Evolutionary conservation across 768 basidiomycete species (phyloP), one percentile per base, ranked within the genome.

Genomic region (Amanita thiersii): DNA sequence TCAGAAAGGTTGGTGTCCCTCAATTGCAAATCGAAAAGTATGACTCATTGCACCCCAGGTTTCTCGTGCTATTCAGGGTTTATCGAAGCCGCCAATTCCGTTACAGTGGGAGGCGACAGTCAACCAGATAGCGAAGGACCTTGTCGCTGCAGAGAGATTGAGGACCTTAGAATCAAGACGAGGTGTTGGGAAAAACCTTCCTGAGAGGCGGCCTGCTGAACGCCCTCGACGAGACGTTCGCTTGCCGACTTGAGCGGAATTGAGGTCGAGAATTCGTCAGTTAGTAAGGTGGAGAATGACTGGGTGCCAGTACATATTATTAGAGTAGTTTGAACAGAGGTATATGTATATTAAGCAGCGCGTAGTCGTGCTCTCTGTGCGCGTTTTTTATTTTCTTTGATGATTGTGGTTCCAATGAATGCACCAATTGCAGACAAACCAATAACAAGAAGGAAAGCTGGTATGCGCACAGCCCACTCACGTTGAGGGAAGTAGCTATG

Each of bases 391-490:
- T 81, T 86, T 60, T 91, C 88, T 53, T 78, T 79, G 40, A 81
- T 58, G 42, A 88, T 66, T 3, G 90, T 89, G 7, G 61, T 68
- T 3, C 83, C 86, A n/a, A 94, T 62, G 60, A 96, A 90, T 28
- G 70, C 53, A 8, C 86, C 87, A 29, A 97, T 83, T 8, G 70
- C 81, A n/a, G 79, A 69, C 26, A 96, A 63, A 4, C 92, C 93
- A 6, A 85, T 55, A 4, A 92, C 70, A 5, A 98, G 74, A 37
- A 93, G 64, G 58, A 89, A 75, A 2, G 86, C 83, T 28, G 93
- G 92, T 34, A 97, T 58, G 14, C 86, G 77, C 37, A 97, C 69
- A 7, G 90, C 93, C 90, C 92, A 97, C 67, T 96, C 90, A 37
- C 93, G 70, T 4, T 86, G 57, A 0, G 89, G 94, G 58, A 98